phyloP scores from a whole-genome alignment of 768 basidiomycete species.

The Trametes cingulata region DNA sequence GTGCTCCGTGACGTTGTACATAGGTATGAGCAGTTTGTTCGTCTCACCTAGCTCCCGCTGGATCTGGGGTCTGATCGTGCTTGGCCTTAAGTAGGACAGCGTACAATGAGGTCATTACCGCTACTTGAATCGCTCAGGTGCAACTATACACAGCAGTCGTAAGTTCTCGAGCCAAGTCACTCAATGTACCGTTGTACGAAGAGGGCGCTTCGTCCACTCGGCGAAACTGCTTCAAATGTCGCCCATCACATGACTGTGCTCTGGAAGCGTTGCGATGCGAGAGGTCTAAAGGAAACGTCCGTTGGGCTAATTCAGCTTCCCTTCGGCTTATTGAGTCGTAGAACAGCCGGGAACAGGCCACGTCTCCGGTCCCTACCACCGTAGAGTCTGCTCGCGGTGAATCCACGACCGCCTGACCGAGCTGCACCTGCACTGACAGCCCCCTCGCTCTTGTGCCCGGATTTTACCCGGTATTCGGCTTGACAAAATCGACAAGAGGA shows the following conservation, averaged over 20 bases:
- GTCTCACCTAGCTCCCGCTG: too few species aligned
- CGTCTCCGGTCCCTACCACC: not conserved
- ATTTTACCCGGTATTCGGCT: conserved; percentile 2
- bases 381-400: not conserved
- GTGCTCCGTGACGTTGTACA: too few species aligned
- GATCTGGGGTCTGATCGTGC: too few species aligned
- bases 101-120: too few species aligned
- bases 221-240: not conserved
- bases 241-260: not conserved
- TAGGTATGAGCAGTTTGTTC: too few species aligned
- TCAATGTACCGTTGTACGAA: not conserved
- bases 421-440: not conserved
- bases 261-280: not conserved
- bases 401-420: conserved; percentile 6
- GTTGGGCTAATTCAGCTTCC: not conserved
- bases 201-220: not conserved
- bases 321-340: not conserved
- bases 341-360: not conserved
- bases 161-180: not conserved
- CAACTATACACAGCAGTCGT: too few species aligned
- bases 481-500: not conserved
- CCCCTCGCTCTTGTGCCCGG: not conserved
- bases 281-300: not conserved
- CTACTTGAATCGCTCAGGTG: too few species aligned
- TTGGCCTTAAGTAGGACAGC: too few species aligned